Evolutionary conservation across 257 asterid genomes (phyloP).

Genomic region (Anisodus acutangulus): DNA sequence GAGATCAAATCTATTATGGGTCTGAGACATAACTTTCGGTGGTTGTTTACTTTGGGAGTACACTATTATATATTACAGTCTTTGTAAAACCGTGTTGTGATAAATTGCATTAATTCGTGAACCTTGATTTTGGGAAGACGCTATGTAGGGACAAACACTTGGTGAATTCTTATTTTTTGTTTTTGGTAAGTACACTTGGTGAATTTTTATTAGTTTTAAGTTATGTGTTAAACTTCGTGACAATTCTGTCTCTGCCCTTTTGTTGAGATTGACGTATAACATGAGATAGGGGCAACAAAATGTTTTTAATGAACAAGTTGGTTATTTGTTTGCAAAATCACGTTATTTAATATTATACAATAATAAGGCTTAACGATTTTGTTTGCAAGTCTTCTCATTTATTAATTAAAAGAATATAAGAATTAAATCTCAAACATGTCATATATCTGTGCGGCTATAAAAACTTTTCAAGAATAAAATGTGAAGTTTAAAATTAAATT

Average conservation of each 20-base stretch:
- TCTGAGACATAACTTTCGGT: slow-evolving; percentile 30
- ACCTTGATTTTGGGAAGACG: slow-evolving; percentile 25
- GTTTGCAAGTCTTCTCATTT: too few species aligned
- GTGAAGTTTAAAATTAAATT: too few species aligned
- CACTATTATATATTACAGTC: neutral
- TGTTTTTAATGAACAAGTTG: too few species aligned
- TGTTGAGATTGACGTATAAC: neutral
- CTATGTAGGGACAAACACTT: neutral
- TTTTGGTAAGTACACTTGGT: neutral
- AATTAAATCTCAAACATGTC: too few species aligned
- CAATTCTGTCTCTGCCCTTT: neutral
- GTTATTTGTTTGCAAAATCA: too few species aligned
- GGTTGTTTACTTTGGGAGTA: slow-evolving; percentile 30
- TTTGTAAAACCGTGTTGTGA: neutral
- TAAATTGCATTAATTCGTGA: neutral
- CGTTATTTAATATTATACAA: too few species aligned
- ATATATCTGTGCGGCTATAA: too few species aligned
- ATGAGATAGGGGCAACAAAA: too few species aligned
- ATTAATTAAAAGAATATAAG: too few species aligned
- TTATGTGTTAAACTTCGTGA: neutral
- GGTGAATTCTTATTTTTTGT: neutral
- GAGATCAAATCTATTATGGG: slow-evolving; percentile 18
- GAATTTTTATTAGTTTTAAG: neutral
- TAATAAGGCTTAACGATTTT: too few species aligned
- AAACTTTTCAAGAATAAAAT: too few species aligned